phyloP scores from a whole-genome alignment of 108 stramenopile species.

The Cylindrotheca closterium region DNA sequence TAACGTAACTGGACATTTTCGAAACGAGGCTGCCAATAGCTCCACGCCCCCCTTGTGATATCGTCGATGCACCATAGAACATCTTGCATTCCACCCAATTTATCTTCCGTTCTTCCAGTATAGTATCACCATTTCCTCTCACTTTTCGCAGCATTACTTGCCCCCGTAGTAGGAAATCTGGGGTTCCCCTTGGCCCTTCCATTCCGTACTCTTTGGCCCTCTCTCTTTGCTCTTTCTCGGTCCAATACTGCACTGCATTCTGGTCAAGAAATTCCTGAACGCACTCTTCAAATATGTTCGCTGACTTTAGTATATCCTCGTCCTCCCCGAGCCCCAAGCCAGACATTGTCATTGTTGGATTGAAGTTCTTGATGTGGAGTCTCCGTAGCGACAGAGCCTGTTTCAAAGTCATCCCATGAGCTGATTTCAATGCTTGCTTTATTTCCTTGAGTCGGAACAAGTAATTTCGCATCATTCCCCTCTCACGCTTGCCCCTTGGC shows the following conservation, averaged over 20 bases:
- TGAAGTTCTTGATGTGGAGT: conserved; percentile 62
- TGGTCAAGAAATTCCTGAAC: conserved; percentile 41
- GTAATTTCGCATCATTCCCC: conserved; percentile 72
- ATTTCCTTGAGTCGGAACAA: conserved; percentile 45
- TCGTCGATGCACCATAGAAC: conserved; percentile 79
- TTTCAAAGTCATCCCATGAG: conserved; percentile 29
- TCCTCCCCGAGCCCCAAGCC: conserved; percentile 43
- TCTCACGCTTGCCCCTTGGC: conserved; percentile 47
- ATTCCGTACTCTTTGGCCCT: conserved; percentile 4
- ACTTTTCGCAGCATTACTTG: conserved; percentile 21
- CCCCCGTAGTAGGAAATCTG: conserved; percentile 62
- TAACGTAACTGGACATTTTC: conserved; percentile 47
- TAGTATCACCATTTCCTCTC: not conserved
- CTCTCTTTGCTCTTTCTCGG: conserved; percentile 58
- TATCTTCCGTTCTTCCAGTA: conserved; percentile 27
- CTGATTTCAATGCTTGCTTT: conserved; percentile 14
- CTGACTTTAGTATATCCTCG: conserved; percentile 42
- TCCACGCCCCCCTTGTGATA: conserved; percentile 47
- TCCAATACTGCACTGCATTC: conserved; percentile 35
- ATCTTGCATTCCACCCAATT: conserved; percentile 82
- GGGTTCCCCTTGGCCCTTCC: conserved; percentile 23
- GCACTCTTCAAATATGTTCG: conserved; percentile 54
- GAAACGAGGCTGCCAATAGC: conserved; percentile 60
- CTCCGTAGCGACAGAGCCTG: conserved; percentile 64
- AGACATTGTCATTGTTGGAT: conserved; percentile 35